Evolutionary conservation across 306 rosid genomes (phyloP).

Genomic region (Nissolia schottii): DNA sequence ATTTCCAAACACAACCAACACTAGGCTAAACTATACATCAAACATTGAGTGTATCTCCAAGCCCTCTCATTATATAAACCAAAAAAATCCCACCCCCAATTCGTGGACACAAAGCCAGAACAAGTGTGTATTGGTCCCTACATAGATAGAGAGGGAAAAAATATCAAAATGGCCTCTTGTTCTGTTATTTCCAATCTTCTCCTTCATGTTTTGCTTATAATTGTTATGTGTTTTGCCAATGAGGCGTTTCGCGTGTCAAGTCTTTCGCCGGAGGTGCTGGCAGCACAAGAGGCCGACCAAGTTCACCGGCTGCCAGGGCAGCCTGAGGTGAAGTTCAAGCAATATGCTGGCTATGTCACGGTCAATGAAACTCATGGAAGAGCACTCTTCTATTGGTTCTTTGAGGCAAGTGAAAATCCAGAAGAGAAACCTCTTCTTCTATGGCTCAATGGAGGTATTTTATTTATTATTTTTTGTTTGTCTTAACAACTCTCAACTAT

Average conservation of each 20-base stretch:
- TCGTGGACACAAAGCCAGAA: neutral
- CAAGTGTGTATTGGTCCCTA: neutral
- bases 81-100: neutral
- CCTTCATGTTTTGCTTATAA: constrained; percentile 6
- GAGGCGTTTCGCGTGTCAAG: neutral
- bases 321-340: constrained; percentile 63
- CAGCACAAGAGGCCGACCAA: constrained; percentile 51
- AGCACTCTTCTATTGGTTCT: constrained; percentile 90
- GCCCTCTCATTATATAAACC: constrained; percentile 28
- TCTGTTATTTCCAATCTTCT: neutral
- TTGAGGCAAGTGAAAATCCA: constrained; percentile 44
- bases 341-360: constrained; percentile 66
- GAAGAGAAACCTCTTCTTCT: constrained; percentile 57
- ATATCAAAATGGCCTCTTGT: constrained; percentile 15
- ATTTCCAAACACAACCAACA: too few relatives aligned
- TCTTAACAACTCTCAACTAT: neutral
- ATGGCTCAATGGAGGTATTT: constrained; percentile 88
- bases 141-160: neutral
- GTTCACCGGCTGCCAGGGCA: constrained; percentile 65
- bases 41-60: neutral
- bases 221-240: neutral
- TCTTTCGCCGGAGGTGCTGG: neutral
- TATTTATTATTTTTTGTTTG: too few relatives aligned
- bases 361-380: constrained; percentile 74
- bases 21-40: constrained; percentile 7